A percentile compares a stretch with the other conserved stretches of the same genome.
Evolutionary conservation across 495 filamentous ascomycete genomes (phyloP).

Genomic region (Xylaria telfairii): DNA sequence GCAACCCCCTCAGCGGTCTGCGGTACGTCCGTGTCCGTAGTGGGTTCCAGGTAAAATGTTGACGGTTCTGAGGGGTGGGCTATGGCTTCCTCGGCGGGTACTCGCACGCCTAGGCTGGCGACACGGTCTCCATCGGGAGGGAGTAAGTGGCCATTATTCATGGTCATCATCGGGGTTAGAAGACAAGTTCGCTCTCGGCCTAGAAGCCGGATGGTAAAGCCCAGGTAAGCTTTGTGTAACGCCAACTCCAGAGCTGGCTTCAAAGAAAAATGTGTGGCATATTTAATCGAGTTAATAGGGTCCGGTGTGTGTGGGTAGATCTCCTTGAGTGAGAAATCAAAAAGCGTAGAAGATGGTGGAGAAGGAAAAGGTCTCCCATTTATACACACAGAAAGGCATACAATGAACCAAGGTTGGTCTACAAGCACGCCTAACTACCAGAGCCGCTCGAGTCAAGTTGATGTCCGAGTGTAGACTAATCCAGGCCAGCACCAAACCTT

Average conservation of each 20-base stretch:
- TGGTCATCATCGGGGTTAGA: background rate
- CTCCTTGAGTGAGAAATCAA: background rate
- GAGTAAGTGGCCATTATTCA: background rate
- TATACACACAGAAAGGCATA: background rate
- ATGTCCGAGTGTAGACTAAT: background rate
- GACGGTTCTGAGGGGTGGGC: background rate
- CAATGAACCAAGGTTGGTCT: background rate
- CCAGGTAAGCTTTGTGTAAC: too few species aligned
- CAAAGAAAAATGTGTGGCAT: background rate
- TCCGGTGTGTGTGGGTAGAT: background rate
- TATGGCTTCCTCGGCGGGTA: background rate
- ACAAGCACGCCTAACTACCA: background rate
- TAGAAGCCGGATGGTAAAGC: constrained; percentile 7
- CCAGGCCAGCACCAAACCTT: background rate
- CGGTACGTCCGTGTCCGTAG: background rate
- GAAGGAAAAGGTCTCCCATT: background rate
- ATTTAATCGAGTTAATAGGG: background rate
- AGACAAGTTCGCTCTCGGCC: background rate
- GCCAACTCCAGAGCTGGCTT: background rate
- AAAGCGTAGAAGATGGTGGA: background rate
- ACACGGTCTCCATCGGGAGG: background rate
- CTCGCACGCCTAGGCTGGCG: background rate
- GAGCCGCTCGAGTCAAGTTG: background rate
- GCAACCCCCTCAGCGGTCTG: background rate
- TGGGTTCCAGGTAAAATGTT: background rate